phyloP scores from a whole-genome alignment of 805 yeast species.

The Komagataella mondaviorum region DNA sequence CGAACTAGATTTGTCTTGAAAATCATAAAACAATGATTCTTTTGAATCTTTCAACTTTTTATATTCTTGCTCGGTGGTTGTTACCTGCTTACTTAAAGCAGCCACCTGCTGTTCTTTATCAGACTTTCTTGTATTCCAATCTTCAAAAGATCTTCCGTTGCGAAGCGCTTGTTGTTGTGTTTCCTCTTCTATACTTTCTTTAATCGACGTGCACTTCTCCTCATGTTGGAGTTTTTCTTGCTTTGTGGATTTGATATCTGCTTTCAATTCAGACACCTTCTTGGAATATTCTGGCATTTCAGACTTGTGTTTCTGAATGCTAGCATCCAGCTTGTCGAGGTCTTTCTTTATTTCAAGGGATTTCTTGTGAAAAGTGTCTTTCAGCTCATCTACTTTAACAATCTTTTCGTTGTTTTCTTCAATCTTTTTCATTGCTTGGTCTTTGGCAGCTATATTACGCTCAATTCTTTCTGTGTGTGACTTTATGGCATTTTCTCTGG shows the following conservation, averaged over 20 bases:
- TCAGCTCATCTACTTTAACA: conserved; percentile 12
- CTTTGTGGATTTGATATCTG: background rate
- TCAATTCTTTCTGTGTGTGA: conserved; percentile 10
- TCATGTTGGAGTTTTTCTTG: background rate
- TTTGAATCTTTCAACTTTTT: background rate
- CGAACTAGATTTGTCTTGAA: conserved; percentile 4
- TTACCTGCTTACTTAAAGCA: background rate
- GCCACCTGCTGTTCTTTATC: background rate
- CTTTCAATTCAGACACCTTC: background rate
- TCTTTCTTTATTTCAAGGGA: background rate
- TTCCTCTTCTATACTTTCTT: background rate
- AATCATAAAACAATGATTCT: background rate
- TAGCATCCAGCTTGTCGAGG: background rate
- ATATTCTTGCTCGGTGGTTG: background rate
- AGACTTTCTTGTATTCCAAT: background rate
- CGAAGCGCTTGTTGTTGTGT: background rate
- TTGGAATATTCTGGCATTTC: background rate
- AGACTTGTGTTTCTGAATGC: background rate
- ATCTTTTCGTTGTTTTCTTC: conserved; percentile 8
- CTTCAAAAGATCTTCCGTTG: conserved; percentile 3
- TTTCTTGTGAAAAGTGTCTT: background rate
- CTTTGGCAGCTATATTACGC: conserved; percentile 10
- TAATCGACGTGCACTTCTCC: background rate
- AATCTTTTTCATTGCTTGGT: conserved; percentile 9
- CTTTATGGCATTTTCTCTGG: conserved; percentile 8